A percentile compares a stretch with the other conserved stretches of the same genome.
phyloP scores from a whole-genome alignment of 805 yeast genomes.

The Yarrowia sp. region DNA sequence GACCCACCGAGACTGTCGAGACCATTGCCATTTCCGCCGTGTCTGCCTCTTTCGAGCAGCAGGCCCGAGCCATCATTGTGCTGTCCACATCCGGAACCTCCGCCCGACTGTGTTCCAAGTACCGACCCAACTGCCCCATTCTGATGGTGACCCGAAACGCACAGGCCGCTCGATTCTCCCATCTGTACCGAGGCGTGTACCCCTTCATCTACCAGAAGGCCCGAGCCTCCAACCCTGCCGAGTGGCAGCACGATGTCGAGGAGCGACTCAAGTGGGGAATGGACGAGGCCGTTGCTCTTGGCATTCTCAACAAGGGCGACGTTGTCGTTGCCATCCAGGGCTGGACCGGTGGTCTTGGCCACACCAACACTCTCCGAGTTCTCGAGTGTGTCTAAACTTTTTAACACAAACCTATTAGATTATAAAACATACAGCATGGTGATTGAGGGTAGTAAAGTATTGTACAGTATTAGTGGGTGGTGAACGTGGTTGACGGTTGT shows the following conservation, averaged over 20 bases:
- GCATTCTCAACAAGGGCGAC: slow-evolving; percentile 83
- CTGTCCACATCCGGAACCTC: slow-evolving; percentile 93
- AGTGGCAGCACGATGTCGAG: slow-evolving; percentile 98
- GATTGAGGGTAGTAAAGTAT: neutral
- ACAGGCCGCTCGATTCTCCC: slow-evolving; percentile 90
- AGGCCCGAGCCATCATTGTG: slow-evolving; percentile 94
- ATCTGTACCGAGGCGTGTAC: slow-evolving; percentile 97
- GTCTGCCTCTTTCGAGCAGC: slow-evolving; percentile 91
- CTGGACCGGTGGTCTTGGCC: slow-evolving; percentile 47
- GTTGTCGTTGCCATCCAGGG: slow-evolving; percentile 94
- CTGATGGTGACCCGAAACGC: slow-evolving; percentile 97
- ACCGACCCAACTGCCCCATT: slow-evolving; percentile 96
- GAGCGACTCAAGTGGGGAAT: slow-evolving; percentile 90
- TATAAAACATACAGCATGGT: slow-evolving; percentile 14
- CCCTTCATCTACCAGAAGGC: slow-evolving; percentile 80
- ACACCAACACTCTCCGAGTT: slow-evolving; percentile 97
- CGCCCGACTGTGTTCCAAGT: slow-evolving; percentile 94
- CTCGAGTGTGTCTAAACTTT: slow-evolving; percentile 51
- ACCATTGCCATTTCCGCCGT: slow-evolving; percentile 97
- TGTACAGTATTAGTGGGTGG: neutral
- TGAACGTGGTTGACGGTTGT: neutral
- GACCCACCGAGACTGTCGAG: slow-evolving; percentile 91
- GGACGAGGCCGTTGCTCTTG: slow-evolving; percentile 79
- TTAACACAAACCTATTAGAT: slow-evolving; percentile 4
- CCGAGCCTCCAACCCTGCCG: slow-evolving; percentile 50